phyloP scores from a whole-genome alignment of 2,329 filamentous ascomycete genomes.

The Neospermospora avenae region DNA sequence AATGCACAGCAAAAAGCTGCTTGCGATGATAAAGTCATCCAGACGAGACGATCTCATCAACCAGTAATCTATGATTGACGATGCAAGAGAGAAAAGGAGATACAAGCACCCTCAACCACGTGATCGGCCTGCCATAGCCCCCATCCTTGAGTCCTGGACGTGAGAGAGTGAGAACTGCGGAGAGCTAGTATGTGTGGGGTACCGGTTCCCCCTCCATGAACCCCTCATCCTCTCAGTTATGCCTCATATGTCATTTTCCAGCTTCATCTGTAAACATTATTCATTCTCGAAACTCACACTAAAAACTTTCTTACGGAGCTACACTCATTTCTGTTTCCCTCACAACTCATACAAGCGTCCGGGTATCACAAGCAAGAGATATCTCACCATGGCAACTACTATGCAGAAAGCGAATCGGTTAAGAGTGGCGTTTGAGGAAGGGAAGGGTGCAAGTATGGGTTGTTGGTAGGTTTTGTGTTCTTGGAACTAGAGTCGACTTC shows the following conservation, averaged over 20 bases:
- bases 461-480: constrained; percentile 40
- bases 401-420: constrained; percentile 44
- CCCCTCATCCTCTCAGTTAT: background rate
- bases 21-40: no score
- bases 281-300: background rate
- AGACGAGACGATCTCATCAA: no score
- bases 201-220: background rate
- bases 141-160: constrained; percentile 1
- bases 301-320: background rate
- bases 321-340: background rate
- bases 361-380: background rate
- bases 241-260: background rate
- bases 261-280: background rate
- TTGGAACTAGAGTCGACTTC: background rate
- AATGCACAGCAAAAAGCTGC: no score
- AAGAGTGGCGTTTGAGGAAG: constrained; percentile 47
- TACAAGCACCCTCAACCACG: background rate
- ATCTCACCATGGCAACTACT: constrained; percentile 23
- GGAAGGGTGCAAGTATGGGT: constrained; percentile 47
- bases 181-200: background rate
- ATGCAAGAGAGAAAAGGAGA: no score
- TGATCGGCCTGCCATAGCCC: background rate
- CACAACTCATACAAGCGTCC: background rate
- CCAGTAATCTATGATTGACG: no score
- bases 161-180: background rate